Conservation (phyloP, 345 rosid species). For the Hypericum androsaemum region DNA sequence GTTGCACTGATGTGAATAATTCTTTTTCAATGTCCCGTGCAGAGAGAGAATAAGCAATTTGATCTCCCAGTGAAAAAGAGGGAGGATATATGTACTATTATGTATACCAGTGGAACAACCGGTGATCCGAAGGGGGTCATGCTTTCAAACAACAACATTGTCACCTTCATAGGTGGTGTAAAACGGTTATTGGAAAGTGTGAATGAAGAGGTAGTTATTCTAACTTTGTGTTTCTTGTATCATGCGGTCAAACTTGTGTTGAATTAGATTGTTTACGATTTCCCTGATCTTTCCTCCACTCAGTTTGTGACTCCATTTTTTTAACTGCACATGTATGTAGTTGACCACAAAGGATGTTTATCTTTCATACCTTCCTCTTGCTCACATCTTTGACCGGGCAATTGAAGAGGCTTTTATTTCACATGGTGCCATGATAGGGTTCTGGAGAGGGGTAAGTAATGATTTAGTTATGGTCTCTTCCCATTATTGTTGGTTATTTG, state of each 20-base stretch:
- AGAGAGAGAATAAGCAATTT: constrained; percentile 62
- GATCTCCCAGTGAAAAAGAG: constrained; percentile 76
- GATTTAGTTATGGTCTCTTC: not conserved
- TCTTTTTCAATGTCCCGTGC: constrained; percentile 13
- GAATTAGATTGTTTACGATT: not conserved
- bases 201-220: constrained; percentile 50
- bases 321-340: constrained; percentile 32
- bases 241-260: too few relatives aligned
- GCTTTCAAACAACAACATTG: constrained; percentile 84
- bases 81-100: constrained; percentile 79
- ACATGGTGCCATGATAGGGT: constrained; percentile 78
- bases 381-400: constrained; percentile 88
- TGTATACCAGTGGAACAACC: constrained; percentile 99
- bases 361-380: constrained; percentile 93
- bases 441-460: constrained; percentile 85
- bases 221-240: constrained; percentile 1
- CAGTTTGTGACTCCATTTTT: not conserved
- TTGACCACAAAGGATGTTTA: constrained; percentile 61
- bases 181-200: constrained; percentile 44
- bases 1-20: not conserved
- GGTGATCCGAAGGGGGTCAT: constrained; percentile 98
- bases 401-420: constrained; percentile 74
- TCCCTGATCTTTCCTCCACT: not conserved
- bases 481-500: not conserved
- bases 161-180: constrained; percentile 69